Conservation (phyloP, 129 eudicot species). For the Ambrosia artemisiifolia region DNA sequence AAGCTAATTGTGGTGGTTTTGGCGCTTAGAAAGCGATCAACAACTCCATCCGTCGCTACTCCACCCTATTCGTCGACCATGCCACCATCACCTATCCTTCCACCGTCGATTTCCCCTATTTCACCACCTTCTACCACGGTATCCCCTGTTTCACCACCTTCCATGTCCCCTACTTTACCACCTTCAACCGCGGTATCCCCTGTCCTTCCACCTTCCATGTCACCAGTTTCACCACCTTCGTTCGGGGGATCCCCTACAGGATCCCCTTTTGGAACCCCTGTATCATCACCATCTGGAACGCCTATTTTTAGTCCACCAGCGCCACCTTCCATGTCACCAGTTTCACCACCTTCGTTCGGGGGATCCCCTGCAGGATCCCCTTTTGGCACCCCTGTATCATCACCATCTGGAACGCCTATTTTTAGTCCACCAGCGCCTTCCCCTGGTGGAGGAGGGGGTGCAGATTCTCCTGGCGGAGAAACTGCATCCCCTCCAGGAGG, state of each 20-base stretch:
- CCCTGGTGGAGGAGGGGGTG: neutral
- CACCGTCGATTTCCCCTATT: slow-evolving; percentile 16
- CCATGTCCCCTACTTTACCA: neutral
- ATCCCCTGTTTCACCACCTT: slow-evolving; percentile 15
- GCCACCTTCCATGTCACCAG: neutral
- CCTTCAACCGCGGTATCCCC: slow-evolving; percentile 6
- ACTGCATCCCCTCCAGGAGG: slow-evolving; percentile 3
- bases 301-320: slow-evolving; percentile 15
- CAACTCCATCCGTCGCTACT: slow-evolving; percentile 21
- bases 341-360: neutral
- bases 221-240: neutral
- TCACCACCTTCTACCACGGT: slow-evolving; percentile 10
- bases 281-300: slow-evolving; percentile 5
- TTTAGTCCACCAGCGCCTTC: slow-evolving; percentile 13
- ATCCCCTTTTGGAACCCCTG: neutral
- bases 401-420: slow-evolving; percentile 11
- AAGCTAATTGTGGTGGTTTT: slow-evolving; percentile 54
- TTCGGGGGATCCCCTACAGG: neutral
- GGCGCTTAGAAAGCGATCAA: slow-evolving; percentile 32
- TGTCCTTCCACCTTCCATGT: neutral
- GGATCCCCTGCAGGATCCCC: neutral
- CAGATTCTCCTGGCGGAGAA: neutral
- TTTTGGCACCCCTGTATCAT: neutral
- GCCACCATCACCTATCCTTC: slow-evolving; percentile 13
- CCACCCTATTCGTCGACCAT: slow-evolving; percentile 25